phyloP scores from a whole-genome alignment of 1,284 basidiomycete species.

The Coniophora puteana region DNA sequence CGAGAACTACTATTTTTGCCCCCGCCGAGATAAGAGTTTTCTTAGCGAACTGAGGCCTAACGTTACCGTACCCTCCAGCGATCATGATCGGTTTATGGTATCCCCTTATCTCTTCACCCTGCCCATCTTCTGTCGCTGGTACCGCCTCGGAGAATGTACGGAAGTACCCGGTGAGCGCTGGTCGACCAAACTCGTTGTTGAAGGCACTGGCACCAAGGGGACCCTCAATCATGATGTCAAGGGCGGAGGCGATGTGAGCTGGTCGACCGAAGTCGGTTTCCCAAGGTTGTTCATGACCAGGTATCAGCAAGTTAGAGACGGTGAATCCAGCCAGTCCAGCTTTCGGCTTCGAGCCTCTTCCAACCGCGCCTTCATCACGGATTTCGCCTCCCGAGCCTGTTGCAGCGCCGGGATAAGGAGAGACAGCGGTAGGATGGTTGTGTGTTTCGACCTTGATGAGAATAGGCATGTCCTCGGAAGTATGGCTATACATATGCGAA shows the following conservation, averaged over 20 bases:
- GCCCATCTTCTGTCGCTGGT: conserved; percentile 38
- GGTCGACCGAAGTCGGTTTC: conserved; percentile 91
- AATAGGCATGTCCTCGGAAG: conserved; percentile 79
- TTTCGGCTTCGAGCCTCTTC: conserved; percentile 94
- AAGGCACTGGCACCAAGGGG: conserved; percentile 94
- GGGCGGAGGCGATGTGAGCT: conserved; percentile 85
- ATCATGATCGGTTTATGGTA: conserved; percentile 99
- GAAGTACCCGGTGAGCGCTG: conserved; percentile 84
- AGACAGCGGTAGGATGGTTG: conserved; percentile 98
- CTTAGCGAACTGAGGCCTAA: conserved; percentile 75
- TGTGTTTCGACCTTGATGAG: conserved; percentile 99
- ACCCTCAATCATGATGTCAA: conserved; percentile 97
- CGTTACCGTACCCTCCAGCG: conserved; percentile 94
- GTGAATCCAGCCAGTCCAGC: conserved; percentile 94
- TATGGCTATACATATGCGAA: conserved; percentile 49
- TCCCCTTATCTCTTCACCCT: conserved; percentile 67
- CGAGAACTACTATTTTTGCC: conserved; percentile 91
- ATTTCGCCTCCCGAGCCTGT: conserved; percentile 99
- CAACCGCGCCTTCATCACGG: conserved; percentile 95
- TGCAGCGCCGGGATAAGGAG: conserved; percentile 95
- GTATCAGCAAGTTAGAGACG: conserved; percentile 92
- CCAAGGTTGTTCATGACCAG: conserved; percentile 87
- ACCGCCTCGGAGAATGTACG: conserved; percentile 84
- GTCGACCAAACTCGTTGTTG: conserved; percentile 98
- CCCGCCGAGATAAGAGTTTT: conserved; percentile 77